These are phyloP conservation scores for Thecaphora thlaspeos DNA, from an alignment of 1,284 basidiomycete species.

Conservation along the genomic window DNA sequence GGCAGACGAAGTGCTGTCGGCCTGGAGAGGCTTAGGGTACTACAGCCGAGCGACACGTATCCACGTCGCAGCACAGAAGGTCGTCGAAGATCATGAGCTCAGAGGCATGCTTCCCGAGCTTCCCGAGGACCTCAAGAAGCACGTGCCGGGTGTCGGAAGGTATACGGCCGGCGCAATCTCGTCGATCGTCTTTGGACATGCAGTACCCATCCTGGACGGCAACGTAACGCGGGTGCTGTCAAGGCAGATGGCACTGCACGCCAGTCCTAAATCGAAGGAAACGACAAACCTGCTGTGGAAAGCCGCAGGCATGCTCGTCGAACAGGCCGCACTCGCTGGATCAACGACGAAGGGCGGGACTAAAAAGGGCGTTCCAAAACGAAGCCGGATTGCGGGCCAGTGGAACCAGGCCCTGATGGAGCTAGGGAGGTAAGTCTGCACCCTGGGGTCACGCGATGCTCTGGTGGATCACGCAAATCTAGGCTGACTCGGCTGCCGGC, in stretches of 20 bases:
- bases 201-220: constrained; percentile 52
- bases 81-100: constrained; percentile 55
- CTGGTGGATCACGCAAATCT: too few relatives aligned
- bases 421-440: constrained; percentile 40
- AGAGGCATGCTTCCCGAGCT: constrained; percentile 76
- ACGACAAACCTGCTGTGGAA: constrained; percentile 49
- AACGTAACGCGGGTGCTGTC: constrained; percentile 51
- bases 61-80: constrained; percentile 46
- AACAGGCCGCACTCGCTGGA: constrained; percentile 7
- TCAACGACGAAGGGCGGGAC: constrained; percentile 1
- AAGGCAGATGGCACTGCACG: constrained; percentile 47
- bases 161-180: constrained; percentile 68
- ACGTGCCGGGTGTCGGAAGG: constrained; percentile 84
- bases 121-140: constrained; percentile 75
- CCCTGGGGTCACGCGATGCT: too few relatives aligned
- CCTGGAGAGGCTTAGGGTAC: constrained; percentile 54
- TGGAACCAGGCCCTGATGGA: constrained; percentile 58
- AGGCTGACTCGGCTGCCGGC: not conserved
- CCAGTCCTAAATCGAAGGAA: constrained; percentile 43
- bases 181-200: constrained; percentile 50
- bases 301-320: constrained; percentile 40
- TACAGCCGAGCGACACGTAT: constrained; percentile 54
- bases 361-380: not conserved
- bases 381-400: constrained; percentile 33
- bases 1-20: constrained; percentile 53